Percentiles rank a stretch among this genome's conserved stretches.
Evolutionary conservation across 2,329 filamentous ascomycete genomes (phyloP).

Genomic region (Phialophora verrucosa): DNA sequence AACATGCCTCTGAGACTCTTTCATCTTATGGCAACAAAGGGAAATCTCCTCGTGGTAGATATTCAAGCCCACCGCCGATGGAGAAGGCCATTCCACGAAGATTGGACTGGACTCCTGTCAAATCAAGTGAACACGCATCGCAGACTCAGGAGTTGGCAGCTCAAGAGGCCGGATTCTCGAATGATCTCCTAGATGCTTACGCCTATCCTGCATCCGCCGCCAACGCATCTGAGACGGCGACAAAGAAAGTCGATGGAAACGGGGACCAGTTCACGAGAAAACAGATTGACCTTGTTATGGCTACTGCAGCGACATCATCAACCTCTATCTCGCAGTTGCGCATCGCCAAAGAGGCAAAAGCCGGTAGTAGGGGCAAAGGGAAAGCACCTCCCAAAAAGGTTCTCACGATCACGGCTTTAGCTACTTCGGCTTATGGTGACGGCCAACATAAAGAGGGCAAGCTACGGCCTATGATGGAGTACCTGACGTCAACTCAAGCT

Average conservation of each 20-base stretch:
- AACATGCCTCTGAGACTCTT: background rate
- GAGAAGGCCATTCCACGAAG: slow-evolving; percentile 61
- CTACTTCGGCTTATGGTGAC: slow-evolving; percentile 71
- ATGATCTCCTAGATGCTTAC: slow-evolving; percentile 21
- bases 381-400: slow-evolving; percentile 71
- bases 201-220: slow-evolving; percentile 14
- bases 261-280: slow-evolving; percentile 25
- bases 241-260: slow-evolving; percentile 9
- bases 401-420: slow-evolving; percentile 77
- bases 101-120: slow-evolving; percentile 71
- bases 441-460: slow-evolving; percentile 42
- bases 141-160: slow-evolving; percentile 8
- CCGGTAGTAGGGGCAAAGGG: slow-evolving; percentile 41
- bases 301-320: slow-evolving; percentile 9
- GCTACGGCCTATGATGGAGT: slow-evolving; percentile 52
- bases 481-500: slow-evolving; percentile 49
- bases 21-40: background rate
- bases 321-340: slow-evolving; percentile 3
- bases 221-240: background rate
- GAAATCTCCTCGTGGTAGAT: too few species aligned
- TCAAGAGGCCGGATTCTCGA: slow-evolving; percentile 11
- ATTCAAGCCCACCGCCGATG: slow-evolving; percentile 40
- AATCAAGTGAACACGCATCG: slow-evolving; percentile 31
- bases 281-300: slow-evolving; percentile 28
- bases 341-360: slow-evolving; percentile 12